Evolutionary conservation across 208 protist genomes (phyloP), one percentile per base, ranked within the genome.

Genomic region (Zelonia costaricensis): DNA sequence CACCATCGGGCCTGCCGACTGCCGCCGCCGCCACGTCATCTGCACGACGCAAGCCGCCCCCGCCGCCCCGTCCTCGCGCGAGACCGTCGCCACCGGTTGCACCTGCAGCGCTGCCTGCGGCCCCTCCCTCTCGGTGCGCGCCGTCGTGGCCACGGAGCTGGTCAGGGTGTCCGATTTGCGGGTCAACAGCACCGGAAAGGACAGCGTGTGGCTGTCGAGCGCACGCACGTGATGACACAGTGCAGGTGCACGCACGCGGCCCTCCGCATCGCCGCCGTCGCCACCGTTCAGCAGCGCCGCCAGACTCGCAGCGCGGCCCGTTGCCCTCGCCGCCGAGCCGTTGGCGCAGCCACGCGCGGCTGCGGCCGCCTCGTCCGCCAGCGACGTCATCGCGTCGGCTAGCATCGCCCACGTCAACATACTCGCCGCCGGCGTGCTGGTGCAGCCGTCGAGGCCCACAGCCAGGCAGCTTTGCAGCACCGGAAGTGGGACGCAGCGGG

Each of bases 321-420:
- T 27, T 16, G 8, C 22, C 20, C 20, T 23, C 20, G 43, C 43
- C 4, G 43, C 33, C 52, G 49, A n/a, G n/a, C n/a, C n/a, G n/a
- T n/a, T n/a, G n/a, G n/a, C n/a, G n/a, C n/a, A n/a, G n/a, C n/a
- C 16, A 15, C 43, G 3, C 16, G 53, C 40, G 22, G n/a, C n/a
- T n/a, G n/a, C n/a, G n/a, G 38, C 46, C 13, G 53, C 4, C 13
- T 65, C 33, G 28, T 72, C 66, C 0, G 38, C 66, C 43, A 63
- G 22, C 36, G 51, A 27, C 25, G 66, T 54, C 57, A 72, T 65
- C 1, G 66, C 66, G n/a, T 72, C 66, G 13, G 57, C 56, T 22
- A 72, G 15, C 58, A 65, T 72, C 10, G 66, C 56, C 66, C 66
- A 72, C 20, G 57, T 72, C 42, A 72, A 20, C 18, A 72, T 31